Evolutionary conservation across 1,139 yeast species (phyloP), one percentile per base, ranked within the genome.

Genomic region (Arxiozyma bovina): DNA sequence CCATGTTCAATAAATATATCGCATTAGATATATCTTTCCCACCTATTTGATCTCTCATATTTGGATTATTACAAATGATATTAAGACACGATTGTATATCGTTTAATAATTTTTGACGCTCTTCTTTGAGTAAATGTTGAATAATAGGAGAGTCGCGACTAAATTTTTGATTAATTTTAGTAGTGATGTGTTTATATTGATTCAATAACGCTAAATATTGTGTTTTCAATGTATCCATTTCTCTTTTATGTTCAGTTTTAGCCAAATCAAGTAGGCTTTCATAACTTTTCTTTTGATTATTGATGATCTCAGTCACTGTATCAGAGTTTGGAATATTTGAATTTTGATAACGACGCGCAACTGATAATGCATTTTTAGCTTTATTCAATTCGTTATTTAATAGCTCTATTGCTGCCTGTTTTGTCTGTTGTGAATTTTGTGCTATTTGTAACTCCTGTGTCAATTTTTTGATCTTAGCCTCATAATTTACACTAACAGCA

Each of bases 1-100:
- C 42, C 42, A 46, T 49, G 7, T 43, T 46, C 11, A 54, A 15
- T 6, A 54, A 38, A 27, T 50, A 18, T 9, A 46, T 51, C 17
- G 50, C 51, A 40, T 49, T 50, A 5, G 49, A 21, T 7, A 52
- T 8, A 50, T 52, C 53, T 9, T 20, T n/a, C 9, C 1, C 11
- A 25, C 17, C 18, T 1, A 40, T 49, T 15, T 38, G 41, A 21
- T 49, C 47, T 11, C 46, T 45, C 27, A 45, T 20, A 9, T 41
- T 34, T 27, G 22, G 15, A 15, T 46, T 25, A 15, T 34, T 30
- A 8, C 21, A 34, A 3, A 46, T 46, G 15, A 46, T 34, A 17
- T 20, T 20, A 17, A 46, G 23, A 38, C 49, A 46, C 21, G 42
- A 21, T 46, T 21, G 22, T 34, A 46, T 15, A 34, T 46, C 49